These are phyloP conservation scores for Colletotrichum caudatum DNA, from an alignment of 2,329 filamentous ascomycete genomes.

Conservation along the genomic window DNA sequence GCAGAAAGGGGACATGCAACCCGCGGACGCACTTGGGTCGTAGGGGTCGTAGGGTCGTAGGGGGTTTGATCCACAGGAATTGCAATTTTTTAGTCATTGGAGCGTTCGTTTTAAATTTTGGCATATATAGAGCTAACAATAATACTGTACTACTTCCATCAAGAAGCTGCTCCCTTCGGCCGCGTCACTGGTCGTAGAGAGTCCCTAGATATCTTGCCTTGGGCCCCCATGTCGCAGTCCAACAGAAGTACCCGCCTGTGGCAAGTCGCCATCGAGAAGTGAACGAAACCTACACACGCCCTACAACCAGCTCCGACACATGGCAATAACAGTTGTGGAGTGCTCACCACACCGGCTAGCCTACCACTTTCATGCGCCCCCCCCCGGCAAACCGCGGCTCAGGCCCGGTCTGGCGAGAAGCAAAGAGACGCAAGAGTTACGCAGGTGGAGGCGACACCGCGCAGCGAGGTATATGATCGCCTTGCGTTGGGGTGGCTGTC, in stretches of 20 bases:
- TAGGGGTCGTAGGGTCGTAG: background rate
- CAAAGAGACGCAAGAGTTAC: background rate
- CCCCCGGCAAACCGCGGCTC: background rate
- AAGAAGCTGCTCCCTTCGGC: background rate
- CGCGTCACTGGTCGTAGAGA: background rate
- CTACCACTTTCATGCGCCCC: background rate
- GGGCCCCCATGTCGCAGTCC: background rate
- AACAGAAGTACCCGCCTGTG: background rate
- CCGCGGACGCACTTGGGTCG: background rate
- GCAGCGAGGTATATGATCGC: background rate
- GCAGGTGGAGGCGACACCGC: conserved; percentile 1
- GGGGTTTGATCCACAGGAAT: background rate
- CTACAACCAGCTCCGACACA: background rate
- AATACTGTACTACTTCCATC: background rate
- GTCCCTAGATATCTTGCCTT: background rate
- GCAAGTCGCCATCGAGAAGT: background rate
- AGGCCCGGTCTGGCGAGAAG: background rate
- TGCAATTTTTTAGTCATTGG: background rate
- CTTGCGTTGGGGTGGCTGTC: background rate
- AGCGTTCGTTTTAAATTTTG: background rate
- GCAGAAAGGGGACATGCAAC: background rate
- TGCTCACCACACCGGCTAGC: too few species aligned
- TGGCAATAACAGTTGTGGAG: too few species aligned
- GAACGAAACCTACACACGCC: too few species aligned
- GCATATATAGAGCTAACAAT: background rate